Evolutionary conservation across 305 asterid species (phyloP).

Genomic region (Rubia peregrina): DNA sequence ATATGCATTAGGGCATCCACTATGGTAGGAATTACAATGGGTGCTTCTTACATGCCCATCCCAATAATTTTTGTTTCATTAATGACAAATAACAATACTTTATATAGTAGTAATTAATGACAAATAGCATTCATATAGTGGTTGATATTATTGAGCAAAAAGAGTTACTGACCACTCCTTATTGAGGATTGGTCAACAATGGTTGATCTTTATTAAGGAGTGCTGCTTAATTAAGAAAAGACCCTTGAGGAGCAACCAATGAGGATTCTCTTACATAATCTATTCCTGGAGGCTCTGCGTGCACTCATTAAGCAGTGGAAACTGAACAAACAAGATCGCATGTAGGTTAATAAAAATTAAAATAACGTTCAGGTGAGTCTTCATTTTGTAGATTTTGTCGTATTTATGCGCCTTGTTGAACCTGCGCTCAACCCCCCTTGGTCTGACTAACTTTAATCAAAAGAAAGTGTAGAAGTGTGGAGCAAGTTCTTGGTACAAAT

Average conservation of each 20-base stretch:
- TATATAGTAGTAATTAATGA: too few relatives aligned
- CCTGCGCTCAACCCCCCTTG: not conserved
- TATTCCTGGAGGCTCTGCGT: not conserved
- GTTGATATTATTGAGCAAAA: not conserved
- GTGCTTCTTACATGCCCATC: too few relatives aligned
- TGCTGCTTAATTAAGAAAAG: too few relatives aligned
- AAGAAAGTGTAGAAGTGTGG: not conserved
- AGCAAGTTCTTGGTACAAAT: not conserved
- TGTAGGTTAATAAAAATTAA: not conserved
- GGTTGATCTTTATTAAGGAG: too few relatives aligned
- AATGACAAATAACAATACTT: too few relatives aligned
- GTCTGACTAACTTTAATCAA: not conserved
- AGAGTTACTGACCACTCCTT: not conserved
- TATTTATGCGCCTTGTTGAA: not conserved
- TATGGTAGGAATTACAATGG: too few relatives aligned
- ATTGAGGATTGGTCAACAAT: too few relatives aligned
- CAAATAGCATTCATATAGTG: not conserved
- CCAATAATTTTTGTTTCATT: too few relatives aligned
- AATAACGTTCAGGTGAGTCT: not conserved
- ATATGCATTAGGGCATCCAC: not conserved
- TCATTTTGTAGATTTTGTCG: not conserved
- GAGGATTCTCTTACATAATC: not conserved
- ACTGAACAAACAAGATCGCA: too few relatives aligned
- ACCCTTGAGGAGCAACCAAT: not conserved
- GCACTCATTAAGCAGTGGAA: too few relatives aligned